Conservation (phyloP, 768 basidiomycete genomes). For the Boletus reticulatus region DNA sequence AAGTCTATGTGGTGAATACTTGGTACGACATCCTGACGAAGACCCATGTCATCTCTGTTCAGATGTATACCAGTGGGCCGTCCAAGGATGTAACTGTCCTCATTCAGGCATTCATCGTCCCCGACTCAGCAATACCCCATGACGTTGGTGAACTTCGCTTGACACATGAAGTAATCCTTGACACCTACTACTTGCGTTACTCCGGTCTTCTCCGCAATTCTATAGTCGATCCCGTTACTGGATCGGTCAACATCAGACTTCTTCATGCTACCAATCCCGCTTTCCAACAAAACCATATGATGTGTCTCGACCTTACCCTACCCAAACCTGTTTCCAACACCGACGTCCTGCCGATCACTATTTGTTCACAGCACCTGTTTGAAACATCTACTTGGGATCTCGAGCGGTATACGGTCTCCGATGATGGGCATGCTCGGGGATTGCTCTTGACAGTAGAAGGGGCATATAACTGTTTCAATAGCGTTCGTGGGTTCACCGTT, state of each 20-base stretch:
- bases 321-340: background rate
- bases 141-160: background rate
- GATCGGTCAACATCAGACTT: background rate
- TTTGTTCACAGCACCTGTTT: background rate
- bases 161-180: background rate
- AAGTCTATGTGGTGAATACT: no score
- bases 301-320: background rate
- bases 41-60: background rate
- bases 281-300: background rate
- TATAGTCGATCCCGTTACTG: background rate
- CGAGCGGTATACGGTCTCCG: background rate
- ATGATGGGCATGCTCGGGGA: background rate
- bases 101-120: background rate
- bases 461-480: rapidly evolving
- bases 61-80: background rate
- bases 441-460: background rate
- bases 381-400: background rate
- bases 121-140: background rate
- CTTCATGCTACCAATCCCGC: background rate
- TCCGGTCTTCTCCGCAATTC: background rate
- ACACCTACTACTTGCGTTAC: background rate
- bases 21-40: background rate
- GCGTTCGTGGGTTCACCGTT: background rate
- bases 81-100: background rate
- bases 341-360: background rate